phyloP scores from a whole-genome alignment of 345 rosid species.

The Cardamine chenopodiifolia region DNA sequence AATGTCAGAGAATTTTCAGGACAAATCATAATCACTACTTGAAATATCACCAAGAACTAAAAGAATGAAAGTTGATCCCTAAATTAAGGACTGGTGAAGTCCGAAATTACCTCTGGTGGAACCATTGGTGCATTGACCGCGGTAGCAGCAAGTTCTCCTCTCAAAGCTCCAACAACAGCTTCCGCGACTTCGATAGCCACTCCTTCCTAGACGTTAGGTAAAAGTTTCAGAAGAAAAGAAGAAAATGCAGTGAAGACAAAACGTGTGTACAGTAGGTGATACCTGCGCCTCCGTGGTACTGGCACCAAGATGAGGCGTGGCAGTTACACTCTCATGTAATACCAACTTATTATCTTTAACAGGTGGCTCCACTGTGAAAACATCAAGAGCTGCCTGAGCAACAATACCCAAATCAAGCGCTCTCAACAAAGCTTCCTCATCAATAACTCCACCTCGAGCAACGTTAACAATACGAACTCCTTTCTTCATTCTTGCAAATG shows the following conservation, averaged over 20 bases:
- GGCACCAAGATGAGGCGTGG: constrained; percentile 68
- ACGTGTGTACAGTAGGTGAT: neutral
- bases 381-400: constrained; percentile 63
- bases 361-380: constrained; percentile 56
- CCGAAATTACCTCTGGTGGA: constrained; percentile 48
- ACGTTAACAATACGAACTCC: constrained; percentile 59
- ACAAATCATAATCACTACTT: neutral
- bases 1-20: neutral
- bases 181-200: constrained; percentile 63
- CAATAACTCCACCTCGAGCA: constrained; percentile 59
- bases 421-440: constrained; percentile 55
- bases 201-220: constrained; percentile 45
- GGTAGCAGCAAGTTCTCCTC: constrained; percentile 60
- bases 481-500: constrained; percentile 55
- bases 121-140: constrained; percentile 69
- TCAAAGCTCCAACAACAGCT: constrained; percentile 61
- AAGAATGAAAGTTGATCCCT: neutral
- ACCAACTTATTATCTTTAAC: constrained; percentile 48
- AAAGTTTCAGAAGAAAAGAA: neutral
- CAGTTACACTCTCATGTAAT: constrained; percentile 55
- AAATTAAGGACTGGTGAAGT: neutral
- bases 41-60: too few relatives aligned
- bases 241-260: neutral
- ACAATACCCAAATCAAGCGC: constrained; percentile 54
- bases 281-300: constrained; percentile 66